phyloP scores from a whole-genome alignment of 169 alveolate genomes.

The Plasmodium yoelii region DNA sequence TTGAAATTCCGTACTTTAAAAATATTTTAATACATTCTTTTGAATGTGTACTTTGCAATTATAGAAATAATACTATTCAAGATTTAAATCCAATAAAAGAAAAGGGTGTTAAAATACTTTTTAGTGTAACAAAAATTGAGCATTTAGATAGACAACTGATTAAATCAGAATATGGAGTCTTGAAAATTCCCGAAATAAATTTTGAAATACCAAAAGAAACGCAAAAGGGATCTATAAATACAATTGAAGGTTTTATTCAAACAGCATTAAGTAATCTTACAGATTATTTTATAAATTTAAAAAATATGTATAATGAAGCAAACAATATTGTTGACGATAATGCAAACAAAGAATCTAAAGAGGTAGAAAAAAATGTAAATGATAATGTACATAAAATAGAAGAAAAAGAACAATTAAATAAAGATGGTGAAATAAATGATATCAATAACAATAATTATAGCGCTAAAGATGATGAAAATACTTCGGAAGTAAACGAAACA shows the following conservation, averaged over 20 bases:
- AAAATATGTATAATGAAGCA: conserved; percentile 56
- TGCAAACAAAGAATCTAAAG: background rate
- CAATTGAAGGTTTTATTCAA: conserved; percentile 87
- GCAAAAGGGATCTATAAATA: conserved; percentile 94
- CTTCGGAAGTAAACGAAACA: background rate
- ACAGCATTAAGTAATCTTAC: conserved; percentile 61
- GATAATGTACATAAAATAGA: background rate
- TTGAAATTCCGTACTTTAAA: conserved; percentile 94
- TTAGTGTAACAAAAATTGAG: conserved; percentile 86
- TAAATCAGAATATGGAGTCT: conserved; percentile 90
- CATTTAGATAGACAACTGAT: conserved; percentile 94
- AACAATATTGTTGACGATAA: conserved; percentile 27
- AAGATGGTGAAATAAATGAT: background rate
- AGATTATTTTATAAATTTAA: conserved; percentile 71
- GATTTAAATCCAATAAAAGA: conserved; percentile 94
- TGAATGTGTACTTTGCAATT: conserved; percentile 95
- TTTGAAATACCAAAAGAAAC: conserved; percentile 95
- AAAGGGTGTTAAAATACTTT: conserved; percentile 90
- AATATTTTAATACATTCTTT: conserved; percentile 86
- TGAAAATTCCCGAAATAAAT: conserved; percentile 93
- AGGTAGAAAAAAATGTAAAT: background rate
- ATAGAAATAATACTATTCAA: conserved; percentile 93
- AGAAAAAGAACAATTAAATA: background rate
- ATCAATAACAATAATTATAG: background rate
- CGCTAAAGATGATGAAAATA: background rate